A percentile compares a stretch with the other conserved stretches of the same genome.
Evolutionary conservation across 2,329 filamentous ascomycete species (phyloP).

Genomic region (Stachybotrys chartarum): DNA sequence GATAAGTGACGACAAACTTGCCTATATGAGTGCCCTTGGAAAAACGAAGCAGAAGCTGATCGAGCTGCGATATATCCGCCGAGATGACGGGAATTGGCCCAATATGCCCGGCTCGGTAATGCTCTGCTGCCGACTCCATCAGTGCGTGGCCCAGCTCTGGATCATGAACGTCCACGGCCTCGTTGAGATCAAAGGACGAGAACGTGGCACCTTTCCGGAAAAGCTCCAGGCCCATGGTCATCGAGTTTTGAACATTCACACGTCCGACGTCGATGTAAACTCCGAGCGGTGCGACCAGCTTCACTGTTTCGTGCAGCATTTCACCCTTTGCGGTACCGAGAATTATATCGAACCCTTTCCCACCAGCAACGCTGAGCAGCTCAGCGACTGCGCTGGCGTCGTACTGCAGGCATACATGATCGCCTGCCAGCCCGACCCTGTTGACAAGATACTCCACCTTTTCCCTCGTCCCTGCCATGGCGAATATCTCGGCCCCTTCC

Average conservation of each 20-base stretch:
- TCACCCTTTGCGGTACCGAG: not conserved
- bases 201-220: constrained; percentile 1
- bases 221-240: not conserved
- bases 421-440: not conserved
- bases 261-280: constrained; percentile 23
- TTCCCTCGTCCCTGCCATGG: constrained; percentile 18
- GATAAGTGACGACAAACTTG: constrained; percentile 1
- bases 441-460: constrained; percentile 18
- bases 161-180: not conserved
- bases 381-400: constrained; percentile 1
- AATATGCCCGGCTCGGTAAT: not conserved
- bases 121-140: not conserved
- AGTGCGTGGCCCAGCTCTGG: not conserved
- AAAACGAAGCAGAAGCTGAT: not conserved
- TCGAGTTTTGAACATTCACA: constrained; percentile 9
- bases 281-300: constrained; percentile 18
- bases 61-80: constrained; percentile 1
- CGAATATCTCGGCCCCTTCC: constrained; percentile 17
- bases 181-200: constrained; percentile 1
- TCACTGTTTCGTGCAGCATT: not conserved
- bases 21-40: constrained; percentile 2
- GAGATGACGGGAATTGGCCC: not conserved
- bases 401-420: not conserved
- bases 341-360: not conserved
- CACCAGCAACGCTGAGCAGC: not conserved